These are phyloP conservation scores for Uromyces viciae-fabae DNA, from an alignment of 1,284 basidiomycete species.

Conservation along the genomic window DNA sequence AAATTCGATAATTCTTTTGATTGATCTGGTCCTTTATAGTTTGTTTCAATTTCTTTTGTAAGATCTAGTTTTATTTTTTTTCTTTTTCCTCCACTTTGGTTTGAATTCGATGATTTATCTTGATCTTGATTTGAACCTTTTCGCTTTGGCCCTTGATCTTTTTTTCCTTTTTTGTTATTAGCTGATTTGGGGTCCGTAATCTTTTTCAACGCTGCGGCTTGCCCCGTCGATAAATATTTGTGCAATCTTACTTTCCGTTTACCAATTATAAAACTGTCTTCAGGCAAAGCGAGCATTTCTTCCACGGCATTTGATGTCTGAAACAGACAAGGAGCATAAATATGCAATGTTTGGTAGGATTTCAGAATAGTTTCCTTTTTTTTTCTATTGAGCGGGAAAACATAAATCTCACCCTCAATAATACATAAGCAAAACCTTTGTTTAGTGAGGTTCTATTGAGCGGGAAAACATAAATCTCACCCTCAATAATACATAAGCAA, in stretches of 20 bases:
- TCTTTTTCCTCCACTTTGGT: background rate
- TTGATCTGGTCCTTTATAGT: conserved; percentile 27
- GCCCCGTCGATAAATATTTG: conserved; percentile 22
- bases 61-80: conserved; percentile 18
- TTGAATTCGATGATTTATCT: background rate
- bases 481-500: conserved; percentile 40
- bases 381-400: background rate
- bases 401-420: conserved; percentile 20
- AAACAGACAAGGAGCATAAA: background rate
- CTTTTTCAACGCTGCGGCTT: conserved; percentile 20
- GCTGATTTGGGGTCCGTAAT: background rate
- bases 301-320: conserved; percentile 35
- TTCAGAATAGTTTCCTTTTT: background rate
- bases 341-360: background rate
- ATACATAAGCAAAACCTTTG: conserved; percentile 43
- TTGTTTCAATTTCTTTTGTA: conserved; percentile 1
- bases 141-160: background rate
- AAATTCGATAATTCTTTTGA: conserved; percentile 56
- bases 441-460: background rate
- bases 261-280: conserved; percentile 33
- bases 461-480: background rate
- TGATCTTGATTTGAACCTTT: background rate
- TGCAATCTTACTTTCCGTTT: conserved; percentile 39
- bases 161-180: background rate
- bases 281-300: conserved; percentile 38